Evolutionary conservation across 192 early-diverging fungal genomes (phyloP).

Genomic region (Gigaspora rosea): DNA sequence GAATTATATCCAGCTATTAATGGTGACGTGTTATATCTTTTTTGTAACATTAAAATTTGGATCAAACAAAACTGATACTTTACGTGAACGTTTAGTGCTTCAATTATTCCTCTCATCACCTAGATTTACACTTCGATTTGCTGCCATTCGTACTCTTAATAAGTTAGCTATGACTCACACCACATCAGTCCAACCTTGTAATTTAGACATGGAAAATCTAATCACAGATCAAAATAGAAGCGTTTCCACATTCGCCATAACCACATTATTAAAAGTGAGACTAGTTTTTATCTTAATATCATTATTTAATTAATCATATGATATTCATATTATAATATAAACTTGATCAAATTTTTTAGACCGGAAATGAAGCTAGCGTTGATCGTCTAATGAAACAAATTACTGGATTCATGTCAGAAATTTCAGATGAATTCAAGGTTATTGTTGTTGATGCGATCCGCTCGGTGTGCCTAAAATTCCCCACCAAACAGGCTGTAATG

Average conservation of each 20-base stretch:
- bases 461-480: constrained; percentile 96
- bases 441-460: constrained; percentile 98
- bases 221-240: constrained; percentile 96
- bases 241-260: constrained; percentile 98
- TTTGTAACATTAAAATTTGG: neutral
- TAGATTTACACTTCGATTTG: constrained; percentile 92
- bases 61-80: neutral
- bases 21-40: constrained; percentile 47
- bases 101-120: constrained; percentile 93
- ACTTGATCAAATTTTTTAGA: constrained; percentile 48
- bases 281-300: neutral
- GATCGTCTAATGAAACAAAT: constrained; percentile 99
- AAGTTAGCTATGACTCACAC: constrained; percentile 88
- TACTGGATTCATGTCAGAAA: constrained; percentile 96
- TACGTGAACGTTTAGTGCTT: constrained; percentile 53
- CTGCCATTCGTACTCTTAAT: constrained; percentile 97
- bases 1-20: constrained; percentile 92
- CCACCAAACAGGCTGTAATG: constrained; percentile 91
- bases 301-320: too few relatives aligned
- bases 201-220: constrained; percentile 97
- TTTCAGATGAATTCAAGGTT: constrained; percentile 98
- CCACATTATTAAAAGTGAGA: constrained; percentile 83
- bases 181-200: constrained; percentile 89
- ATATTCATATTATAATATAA: too few relatives aligned
- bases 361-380: constrained; percentile 96